Base-by-base conservation (phyloP, 768 basidiomycete species). In the Dacryopinax spathularia region DNA sequence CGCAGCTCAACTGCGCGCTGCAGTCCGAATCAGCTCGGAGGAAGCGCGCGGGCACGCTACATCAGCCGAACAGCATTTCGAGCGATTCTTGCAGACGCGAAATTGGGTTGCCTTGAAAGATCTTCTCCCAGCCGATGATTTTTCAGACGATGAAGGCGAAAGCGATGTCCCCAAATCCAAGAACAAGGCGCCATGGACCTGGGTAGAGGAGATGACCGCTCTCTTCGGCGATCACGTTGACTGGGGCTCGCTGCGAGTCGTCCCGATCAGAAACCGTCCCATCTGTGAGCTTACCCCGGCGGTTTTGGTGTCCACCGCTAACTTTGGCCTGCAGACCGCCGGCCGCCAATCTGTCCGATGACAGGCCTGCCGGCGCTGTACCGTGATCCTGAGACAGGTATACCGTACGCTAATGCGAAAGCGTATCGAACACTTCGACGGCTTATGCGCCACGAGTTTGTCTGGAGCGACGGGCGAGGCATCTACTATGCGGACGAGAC, bases 211-310 rank as follows among this genome's bases (percentile, higher is more conserved):
- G 12, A 88, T 93, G 86, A 64, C 79, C 6, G 85, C 89, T 1
- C 79, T 95, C 76, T 91, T 97, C 68, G 92, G 94, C 1, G 79
- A 87, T 60, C 87, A 94, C 68, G 85, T 86, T 9, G 80, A 85
- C 59, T 97, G 76, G 77, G 68, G 68, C 16, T 36, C 69, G 33
- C 66, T 71, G 33, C 10, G 63, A 12, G 69, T 69, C 13, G 68
- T 73, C 15, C 70, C 71, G 4, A 60, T 64, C 16, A 63, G 71
- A 5, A 69, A 70, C 41, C 62, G 71, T 61, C 68, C 66, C 16
- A 64, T 69, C 13, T 63, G 68, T 68, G 60, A 27, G 68, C 64
- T 62, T 25, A 39, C 34, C 31, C 64, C 16, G 27, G 39, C 61
- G 41, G 33, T 31, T 33, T 44, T 27, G 25, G 13, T 25, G 3